Conservation (phyloP, 2,329 filamentous ascomycete genomes). For the Fusarium palustre region DNA sequence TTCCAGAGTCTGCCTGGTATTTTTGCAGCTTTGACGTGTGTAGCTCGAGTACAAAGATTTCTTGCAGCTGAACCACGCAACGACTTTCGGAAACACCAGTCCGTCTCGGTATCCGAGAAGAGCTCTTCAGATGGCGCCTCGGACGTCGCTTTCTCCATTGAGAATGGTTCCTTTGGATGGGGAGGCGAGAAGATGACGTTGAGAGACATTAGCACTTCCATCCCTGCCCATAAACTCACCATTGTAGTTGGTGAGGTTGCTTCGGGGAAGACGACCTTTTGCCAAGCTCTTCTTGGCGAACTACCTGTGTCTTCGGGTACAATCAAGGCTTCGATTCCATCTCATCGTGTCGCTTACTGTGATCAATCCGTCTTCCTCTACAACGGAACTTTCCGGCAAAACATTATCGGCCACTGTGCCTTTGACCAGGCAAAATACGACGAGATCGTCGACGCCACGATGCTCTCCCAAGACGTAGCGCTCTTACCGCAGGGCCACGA, state of each 20-base stretch:
- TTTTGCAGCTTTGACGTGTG: conserved; percentile 50
- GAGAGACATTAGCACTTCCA: conserved; percentile 29
- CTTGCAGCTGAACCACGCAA: conserved; percentile 47
- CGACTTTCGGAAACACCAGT: conserved; percentile 37
- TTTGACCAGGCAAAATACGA: conserved; percentile 51
- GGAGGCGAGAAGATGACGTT: conserved; percentile 42
- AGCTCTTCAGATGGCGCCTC: not conserved
- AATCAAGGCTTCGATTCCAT: conserved; percentile 21
- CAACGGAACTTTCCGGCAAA: conserved; percentile 53
- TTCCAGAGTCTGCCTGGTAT: conserved; percentile 51
- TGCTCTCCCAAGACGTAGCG: conserved; percentile 50
- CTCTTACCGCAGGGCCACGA: conserved; percentile 52
- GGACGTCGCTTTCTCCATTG: conserved; percentile 25
- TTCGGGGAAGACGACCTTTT: conserved; percentile 54
- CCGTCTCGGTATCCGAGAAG: conserved; percentile 12
- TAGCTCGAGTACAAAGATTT: conserved; percentile 54
- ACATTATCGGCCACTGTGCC: conserved; percentile 52
- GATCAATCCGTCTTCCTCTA: conserved; percentile 51
- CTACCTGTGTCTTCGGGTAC: conserved; percentile 39
- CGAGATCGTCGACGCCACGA: conserved; percentile 51
- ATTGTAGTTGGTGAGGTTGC: conserved; percentile 55
- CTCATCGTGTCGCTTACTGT: conserved; percentile 48
- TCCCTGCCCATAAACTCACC: conserved; percentile 44
- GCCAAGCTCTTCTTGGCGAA: conserved; percentile 53
- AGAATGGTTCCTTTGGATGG: conserved; percentile 45